Evolutionary conservation across 208 protist species (phyloP).

Genomic region (Acanthamoeba rhysodes): DNA sequence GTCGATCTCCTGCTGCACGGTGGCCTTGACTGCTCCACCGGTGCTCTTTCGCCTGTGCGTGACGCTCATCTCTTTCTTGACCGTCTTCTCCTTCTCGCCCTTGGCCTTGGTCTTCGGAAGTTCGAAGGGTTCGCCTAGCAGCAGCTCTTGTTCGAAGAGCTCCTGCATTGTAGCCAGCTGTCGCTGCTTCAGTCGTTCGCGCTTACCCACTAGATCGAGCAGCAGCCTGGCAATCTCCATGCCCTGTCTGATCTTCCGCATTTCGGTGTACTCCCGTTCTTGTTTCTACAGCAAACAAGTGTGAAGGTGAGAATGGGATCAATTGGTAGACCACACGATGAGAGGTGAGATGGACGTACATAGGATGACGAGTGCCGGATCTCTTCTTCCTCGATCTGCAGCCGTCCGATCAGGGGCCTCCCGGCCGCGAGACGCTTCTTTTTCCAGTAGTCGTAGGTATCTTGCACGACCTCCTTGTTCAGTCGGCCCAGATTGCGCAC

Average conservation of each 20-base stretch:
- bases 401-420: slow-evolving; percentile 14
- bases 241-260: slow-evolving; percentile 62
- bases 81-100: not conserved
- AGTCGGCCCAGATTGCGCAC: slow-evolving; percentile 13
- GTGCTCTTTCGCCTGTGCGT: slow-evolving; percentile 7
- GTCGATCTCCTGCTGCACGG: slow-evolving; percentile 27
- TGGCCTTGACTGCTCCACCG: slow-evolving; percentile 8
- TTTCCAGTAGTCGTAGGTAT: slow-evolving; percentile 60
- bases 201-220: slow-evolving; percentile 59
- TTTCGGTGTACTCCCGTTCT: slow-evolving; percentile 55
- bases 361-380: slow-evolving; percentile 50
- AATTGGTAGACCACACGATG: too few relatives aligned
- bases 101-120: not conserved
- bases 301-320: not conserved
- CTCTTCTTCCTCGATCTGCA: slow-evolving; percentile 22
- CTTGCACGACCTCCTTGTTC: slow-evolving; percentile 40
- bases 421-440: slow-evolving; percentile 39
- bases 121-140: not conserved
- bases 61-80: not conserved
- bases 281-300: slow-evolving; percentile 26
- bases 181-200: slow-evolving; percentile 47
- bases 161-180: slow-evolving; percentile 10
- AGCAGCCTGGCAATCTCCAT: slow-evolving; percentile 61
- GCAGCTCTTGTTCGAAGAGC: slow-evolving; percentile 40
- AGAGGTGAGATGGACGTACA: not conserved